These are phyloP conservation scores for Geosmithia flava DNA, from an alignment of 2,329 filamentous ascomycete genomes.

Conservation along the genomic window DNA sequence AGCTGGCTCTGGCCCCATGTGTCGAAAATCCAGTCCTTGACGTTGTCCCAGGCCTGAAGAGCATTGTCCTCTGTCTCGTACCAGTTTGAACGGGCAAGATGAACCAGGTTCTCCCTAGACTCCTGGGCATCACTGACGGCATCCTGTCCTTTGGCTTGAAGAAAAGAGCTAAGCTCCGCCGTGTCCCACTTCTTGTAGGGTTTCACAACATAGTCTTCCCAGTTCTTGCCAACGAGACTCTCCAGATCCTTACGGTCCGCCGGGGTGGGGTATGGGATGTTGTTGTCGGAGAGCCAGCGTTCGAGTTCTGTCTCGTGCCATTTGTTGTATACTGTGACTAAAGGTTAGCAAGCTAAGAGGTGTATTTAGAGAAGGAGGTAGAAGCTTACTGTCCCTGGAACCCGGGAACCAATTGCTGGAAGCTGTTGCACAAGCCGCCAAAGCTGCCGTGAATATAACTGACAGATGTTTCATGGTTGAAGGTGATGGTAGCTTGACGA, in stretches of 20 bases:
- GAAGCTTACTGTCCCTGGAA: constrained; percentile 60
- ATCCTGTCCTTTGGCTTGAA: constrained; percentile 60
- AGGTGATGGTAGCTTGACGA: neutral
- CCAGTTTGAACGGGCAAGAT: constrained; percentile 62
- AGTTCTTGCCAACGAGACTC: constrained; percentile 77
- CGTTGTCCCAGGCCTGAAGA: constrained; percentile 55
- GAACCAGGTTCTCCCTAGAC: constrained; percentile 55
- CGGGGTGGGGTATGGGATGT: constrained; percentile 79
- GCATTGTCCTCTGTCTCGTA: constrained; percentile 69
- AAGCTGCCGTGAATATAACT: constrained; percentile 55
- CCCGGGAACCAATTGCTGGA: constrained; percentile 70
- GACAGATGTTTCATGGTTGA: constrained; percentile 65
- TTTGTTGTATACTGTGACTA: constrained; percentile 77
- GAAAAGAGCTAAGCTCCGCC: constrained; percentile 53
- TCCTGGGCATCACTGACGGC: constrained; percentile 53
- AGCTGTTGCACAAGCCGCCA: constrained; percentile 57
- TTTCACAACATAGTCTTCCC: constrained; percentile 63
- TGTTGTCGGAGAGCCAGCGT: constrained; percentile 87
- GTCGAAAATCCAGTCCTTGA: constrained; percentile 89
- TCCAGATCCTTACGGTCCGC: constrained; percentile 93
- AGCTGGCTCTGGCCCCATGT: constrained; percentile 90
- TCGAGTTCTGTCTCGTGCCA: constrained; percentile 98
- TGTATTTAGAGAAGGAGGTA: neutral
- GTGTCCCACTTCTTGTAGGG: constrained; percentile 72
- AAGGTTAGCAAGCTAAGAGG: neutral